Base-by-base conservation (phyloP, 1,139 yeast genomes). In the Candida smagusa region DNA sequence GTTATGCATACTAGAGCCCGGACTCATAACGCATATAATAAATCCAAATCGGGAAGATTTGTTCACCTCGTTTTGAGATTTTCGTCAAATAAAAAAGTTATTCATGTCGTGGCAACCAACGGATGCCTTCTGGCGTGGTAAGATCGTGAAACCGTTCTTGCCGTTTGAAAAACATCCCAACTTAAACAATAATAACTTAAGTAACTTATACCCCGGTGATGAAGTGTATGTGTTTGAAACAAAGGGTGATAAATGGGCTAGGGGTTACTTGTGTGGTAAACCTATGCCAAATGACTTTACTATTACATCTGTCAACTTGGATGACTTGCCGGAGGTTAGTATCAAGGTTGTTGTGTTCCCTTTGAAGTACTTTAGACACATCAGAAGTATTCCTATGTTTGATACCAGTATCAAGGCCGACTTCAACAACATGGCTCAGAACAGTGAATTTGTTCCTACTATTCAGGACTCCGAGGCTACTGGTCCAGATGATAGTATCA, bases 171-270 rank as follows among this genome's bases (percentile, higher is more conserved):
- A 68, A 40, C 70, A 66, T 46, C 74, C 76, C 9, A 60, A 61
- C 27, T 58, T 70, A 40, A 55, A 49, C 39, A 68, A 67, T 45
- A 64, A 56, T 3, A 55, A 59, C 47, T 75, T 74, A 59, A 66
- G 65, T 44, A 78, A 83, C 50, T 59, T 87, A 38, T 82, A 80
- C 53, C 83, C 88, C 13, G 96, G 96, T 27, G 95, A 88, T 56
- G 86, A 83, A 46, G 80, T 86, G 23, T 86, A 76, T 57, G 67
- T 86, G 26, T 85, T 88, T 53, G 96, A 88, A 58, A 69, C 81
- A 23, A 76, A 75, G 46, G 67, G 66, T 32, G 69, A 70, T 11
- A 75, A 75, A 43, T 87, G 96, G 96, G 89, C 82, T 27, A 72
- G 96, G 52, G 96, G 90, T 12, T 86, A 87, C 57, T 71, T 77